Conservation (phyloP, 106 monocot genomes). For the Phalaenopsis aphrodite region DNA sequence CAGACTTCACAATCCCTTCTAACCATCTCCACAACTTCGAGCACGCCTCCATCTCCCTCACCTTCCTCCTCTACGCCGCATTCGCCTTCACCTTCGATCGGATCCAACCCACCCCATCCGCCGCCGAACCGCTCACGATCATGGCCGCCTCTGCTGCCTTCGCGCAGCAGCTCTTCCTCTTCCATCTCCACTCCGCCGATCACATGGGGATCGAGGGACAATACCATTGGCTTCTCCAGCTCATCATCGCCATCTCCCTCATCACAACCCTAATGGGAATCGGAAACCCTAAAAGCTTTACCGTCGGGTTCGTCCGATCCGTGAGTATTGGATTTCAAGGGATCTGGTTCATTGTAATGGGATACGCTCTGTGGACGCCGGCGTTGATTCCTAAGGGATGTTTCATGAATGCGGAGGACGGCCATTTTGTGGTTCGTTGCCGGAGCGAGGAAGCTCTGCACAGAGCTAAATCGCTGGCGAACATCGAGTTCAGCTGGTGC, state of each 20-base stretch:
- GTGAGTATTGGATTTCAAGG: conserved; percentile 53
- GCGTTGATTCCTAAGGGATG: conserved; percentile 37
- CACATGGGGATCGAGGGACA: conserved; percentile 88
- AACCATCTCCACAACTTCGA: conserved; percentile 71
- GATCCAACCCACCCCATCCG: background rate
- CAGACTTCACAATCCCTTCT: conserved; percentile 53
- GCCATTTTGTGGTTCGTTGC: conserved; percentile 44
- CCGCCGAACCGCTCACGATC: conserved; percentile 24
- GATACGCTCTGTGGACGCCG: conserved; percentile 59
- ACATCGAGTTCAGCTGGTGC: conserved; percentile 57
- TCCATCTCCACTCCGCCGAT: conserved; percentile 82
- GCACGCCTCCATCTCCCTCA: conserved; percentile 52
- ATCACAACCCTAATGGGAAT: conserved; percentile 47
- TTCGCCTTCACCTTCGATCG: conserved; percentile 33
- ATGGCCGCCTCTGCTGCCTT: conserved; percentile 51
- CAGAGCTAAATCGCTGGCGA: conserved; percentile 50
- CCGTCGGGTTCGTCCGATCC: conserved; percentile 50
- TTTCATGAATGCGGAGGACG: conserved; percentile 47
- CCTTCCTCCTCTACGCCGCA: conserved; percentile 38
- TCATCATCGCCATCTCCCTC: conserved; percentile 47
- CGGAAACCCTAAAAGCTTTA: conserved; percentile 33
- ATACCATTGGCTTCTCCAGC: conserved; percentile 70
- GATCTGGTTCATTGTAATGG: conserved; percentile 68
- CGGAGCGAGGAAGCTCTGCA: conserved; percentile 22
- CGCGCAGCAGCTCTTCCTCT: conserved; percentile 57